phyloP scores from a whole-genome alignment of 2,329 filamentous ascomycete genomes.

The Epichloe sylvatica region DNA sequence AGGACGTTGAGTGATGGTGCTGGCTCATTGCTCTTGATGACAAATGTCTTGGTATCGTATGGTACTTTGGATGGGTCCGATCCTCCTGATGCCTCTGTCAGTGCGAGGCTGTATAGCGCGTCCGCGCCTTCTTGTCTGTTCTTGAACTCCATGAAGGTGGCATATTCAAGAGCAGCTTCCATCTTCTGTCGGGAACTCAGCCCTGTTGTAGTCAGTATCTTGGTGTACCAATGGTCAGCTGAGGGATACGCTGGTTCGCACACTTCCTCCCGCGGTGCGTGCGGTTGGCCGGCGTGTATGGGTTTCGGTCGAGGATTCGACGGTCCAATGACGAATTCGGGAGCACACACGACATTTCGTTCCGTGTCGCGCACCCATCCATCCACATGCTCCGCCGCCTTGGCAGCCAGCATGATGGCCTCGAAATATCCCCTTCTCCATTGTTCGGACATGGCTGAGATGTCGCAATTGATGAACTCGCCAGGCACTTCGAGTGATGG shows the following conservation, averaged over 20 bases:
- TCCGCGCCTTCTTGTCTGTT: conserved; percentile 48
- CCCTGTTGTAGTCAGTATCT: conserved; percentile 66
- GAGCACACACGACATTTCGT: conserved; percentile 52
- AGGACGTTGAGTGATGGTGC: conserved; percentile 61
- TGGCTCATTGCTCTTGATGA: conserved; percentile 46
- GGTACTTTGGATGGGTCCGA: conserved; percentile 25
- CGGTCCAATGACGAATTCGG: conserved; percentile 62
- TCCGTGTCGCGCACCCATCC: conserved; percentile 61
- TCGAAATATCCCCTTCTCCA: conserved; percentile 84
- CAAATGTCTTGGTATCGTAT: conserved; percentile 48
- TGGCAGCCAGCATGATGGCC: conserved; percentile 61
- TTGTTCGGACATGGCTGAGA: conserved; percentile 61
- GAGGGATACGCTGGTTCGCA: conserved; percentile 54
- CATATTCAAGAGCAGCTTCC: conserved; percentile 70
- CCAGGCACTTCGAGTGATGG: conserved; percentile 52
- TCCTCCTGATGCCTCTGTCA: conserved; percentile 56
- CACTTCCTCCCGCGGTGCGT: conserved; percentile 59
- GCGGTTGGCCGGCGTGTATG: conserved; percentile 47
- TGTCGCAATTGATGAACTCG: conserved; percentile 50
- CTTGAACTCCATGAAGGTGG: conserved; percentile 74
- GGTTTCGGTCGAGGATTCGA: conserved; percentile 71
- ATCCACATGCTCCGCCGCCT: conserved; percentile 67
- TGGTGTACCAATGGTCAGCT: conserved; percentile 68
- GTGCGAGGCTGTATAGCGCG: conserved; percentile 60
- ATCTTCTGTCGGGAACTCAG: conserved; percentile 68